Base-by-base conservation (phyloP, 495 filamentous ascomycete genomes). In the Penicillium canariense region DNA sequence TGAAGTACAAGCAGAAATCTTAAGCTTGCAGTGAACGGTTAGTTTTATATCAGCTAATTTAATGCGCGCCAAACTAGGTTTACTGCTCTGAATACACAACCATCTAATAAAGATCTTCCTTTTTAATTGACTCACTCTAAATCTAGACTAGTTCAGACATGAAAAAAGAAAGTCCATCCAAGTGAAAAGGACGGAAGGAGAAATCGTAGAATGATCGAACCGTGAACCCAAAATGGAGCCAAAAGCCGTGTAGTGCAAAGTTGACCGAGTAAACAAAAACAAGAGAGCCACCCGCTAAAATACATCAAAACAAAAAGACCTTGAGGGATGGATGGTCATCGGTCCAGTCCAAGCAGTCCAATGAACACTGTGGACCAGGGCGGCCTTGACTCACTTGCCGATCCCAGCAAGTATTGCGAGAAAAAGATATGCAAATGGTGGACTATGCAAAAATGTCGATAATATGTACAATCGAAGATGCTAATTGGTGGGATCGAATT, bases 221-320 rank as follows among this genome's bases (percentile, higher is more conserved):
- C 25, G n/a, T 3, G 20, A 20, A 44, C 9, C 11, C 5, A n/a
- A 20, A 23, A 23, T n/a, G n/a, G n/a, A n/a, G n/a, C 38, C 38
- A 42, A 23, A 5, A 42, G 12, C 20, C 20, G 38, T 6, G 20
- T 22, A 23, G 20, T 6, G 25, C 25, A 5, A 42, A 23, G n/a
- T n/a, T 25, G 18, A 25, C 38, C n/a, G 38, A 34, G 17, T 31
- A 36, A 54, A 26, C 43, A 32, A 18, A 28, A 35, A 42, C 4
- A 20, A 45, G 40, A 54, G 43, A 52, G 18, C 59, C 60, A 56
- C 36, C 55, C 68, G 68, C 68, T 71, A 68, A 71, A 62, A 55
- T 60, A 48, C 42, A 39, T 20, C 6, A 28, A 39, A 27, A 23
- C 11, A 50, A 28, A 18, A 48, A 48, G 8, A 34, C 18, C 20